Evolutionary conservation across 441 rosid species (phyloP).

Genomic region (Adansonia madagascariensis): DNA sequence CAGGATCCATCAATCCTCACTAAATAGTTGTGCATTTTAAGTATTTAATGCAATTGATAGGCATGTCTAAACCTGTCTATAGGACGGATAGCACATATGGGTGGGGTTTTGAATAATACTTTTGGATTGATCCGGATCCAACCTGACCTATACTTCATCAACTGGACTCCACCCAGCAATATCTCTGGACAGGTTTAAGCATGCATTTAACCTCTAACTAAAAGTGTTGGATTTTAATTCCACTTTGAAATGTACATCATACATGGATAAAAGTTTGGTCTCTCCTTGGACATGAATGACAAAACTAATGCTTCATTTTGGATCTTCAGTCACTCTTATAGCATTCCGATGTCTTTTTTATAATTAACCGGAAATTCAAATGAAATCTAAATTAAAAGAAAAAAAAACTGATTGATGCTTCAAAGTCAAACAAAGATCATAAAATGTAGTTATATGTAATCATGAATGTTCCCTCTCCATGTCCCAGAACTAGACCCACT

Average conservation of each 20-base stretch:
- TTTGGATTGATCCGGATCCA: too few relatives aligned
- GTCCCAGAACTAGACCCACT: slow-evolving; percentile 14
- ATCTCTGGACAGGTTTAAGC: too few relatives aligned
- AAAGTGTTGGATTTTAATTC: too few relatives aligned
- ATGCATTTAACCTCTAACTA: too few relatives aligned
- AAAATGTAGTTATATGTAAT: slow-evolving; percentile 12
- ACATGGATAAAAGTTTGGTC: too few relatives aligned
- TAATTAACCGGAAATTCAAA: not conserved
- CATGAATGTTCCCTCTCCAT: slow-evolving; percentile 25
- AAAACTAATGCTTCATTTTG: too few relatives aligned
- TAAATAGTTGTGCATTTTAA: not conserved
- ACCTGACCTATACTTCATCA: too few relatives aligned
- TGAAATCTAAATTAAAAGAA: not conserved
- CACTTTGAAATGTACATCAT: too few relatives aligned
- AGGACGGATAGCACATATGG: not conserved
- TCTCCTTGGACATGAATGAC: too few relatives aligned
- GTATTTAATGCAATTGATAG: not conserved
- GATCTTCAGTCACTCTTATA: not conserved
- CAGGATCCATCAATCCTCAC: not conserved
- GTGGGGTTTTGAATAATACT: not conserved
- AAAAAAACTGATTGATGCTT: not conserved
- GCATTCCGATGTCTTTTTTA: not conserved
- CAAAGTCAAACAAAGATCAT: slow-evolving; percentile 20
- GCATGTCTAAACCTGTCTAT: too few relatives aligned
- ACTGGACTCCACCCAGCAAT: too few relatives aligned